Evolutionary conservation across 352 stramenopile species (phyloP).

Genomic region (Globisporangium lucens): DNA sequence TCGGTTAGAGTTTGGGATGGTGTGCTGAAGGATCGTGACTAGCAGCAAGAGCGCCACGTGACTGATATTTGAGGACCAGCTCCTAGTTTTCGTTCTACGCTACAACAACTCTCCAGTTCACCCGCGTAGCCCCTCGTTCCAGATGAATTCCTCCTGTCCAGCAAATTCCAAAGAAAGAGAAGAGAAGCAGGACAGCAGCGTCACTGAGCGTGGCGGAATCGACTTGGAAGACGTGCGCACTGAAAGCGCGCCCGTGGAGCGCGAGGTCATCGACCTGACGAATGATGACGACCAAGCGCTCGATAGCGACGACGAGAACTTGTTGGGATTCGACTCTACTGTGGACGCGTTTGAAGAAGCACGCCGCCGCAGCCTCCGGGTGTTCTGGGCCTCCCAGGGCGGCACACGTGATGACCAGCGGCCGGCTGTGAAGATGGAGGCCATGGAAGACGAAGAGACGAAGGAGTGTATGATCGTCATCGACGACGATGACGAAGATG

Average conservation of each 20-base stretch:
- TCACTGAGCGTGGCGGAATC: not conserved
- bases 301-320: not conserved
- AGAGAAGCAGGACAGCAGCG: not conserved
- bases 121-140: not conserved
- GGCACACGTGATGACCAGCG: not conserved
- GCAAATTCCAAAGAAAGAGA: not conserved
- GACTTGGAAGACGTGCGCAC: too few relatives aligned
- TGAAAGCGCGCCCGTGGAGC: not conserved
- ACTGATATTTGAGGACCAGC: not conserved
- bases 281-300: not conserved
- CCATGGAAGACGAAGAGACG: not conserved
- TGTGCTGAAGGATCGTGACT: not conserved
- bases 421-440: not conserved
- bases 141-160: not conserved
- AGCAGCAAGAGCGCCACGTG: not conserved
- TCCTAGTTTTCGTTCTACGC: not conserved
- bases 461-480: not conserved
- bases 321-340: not conserved
- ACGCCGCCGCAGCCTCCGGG: not conserved
- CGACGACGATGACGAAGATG: not conserved
- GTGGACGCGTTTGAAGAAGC: not conserved
- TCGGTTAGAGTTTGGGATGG: not conserved
- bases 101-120: not conserved
- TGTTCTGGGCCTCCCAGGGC: not conserved
- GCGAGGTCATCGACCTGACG: constrained; percentile 1